Evolutionary conservation across 1,139 yeast species (phyloP), one percentile per base, ranked within the genome.

Genomic region (Saccharomyces pastorianus): DNA sequence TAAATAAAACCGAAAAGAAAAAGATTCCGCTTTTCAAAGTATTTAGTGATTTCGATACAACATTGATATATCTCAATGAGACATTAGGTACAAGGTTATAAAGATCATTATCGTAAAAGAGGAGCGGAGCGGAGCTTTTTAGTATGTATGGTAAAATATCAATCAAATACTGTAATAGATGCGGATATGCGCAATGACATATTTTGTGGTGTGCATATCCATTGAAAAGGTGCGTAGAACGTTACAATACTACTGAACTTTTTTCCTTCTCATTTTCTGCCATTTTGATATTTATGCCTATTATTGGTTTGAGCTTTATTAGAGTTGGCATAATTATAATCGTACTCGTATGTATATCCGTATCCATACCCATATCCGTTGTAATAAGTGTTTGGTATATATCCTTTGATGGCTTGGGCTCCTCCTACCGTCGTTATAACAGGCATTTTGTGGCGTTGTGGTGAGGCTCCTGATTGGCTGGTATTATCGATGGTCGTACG

Each of bases 1-100:
- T 14, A 17, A 34, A 14, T 14, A 34, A 34, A 34, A 17, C 23
- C 14, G 42, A 34, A 4, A 34, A 34, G 23, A 34, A 34, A 47
- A 29, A 47, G 49, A 17, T 47, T n/a, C 29, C 31, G 23, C 13
- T 26, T n/a, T 48, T 49, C 38, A 50, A 49, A 25, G 57, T 53
- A 2, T 32, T 65, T 8, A 57, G 55, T 14, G 65, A 65, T 13
- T 65, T 60, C 53, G 71, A 68, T 51, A 59, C 53, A 51, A 56
- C 56, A 38, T 38, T 67, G 25, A 51, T 65, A 11, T 51, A 56
- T 42, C 51, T 68, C 26, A 68, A 68, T 56, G 68, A 65, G 47
- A 54, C 57, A 26, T 41, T 67, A 17, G 59, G 58, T 6, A 64
- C 67, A 7, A 55, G 64, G 47, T 50, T 67, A 34, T 67, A 54